A percentile compares a stretch with the other conserved stretches of the same genome.
phyloP scores from a whole-genome alignment of 2,329 filamentous ascomycete species.

The Talaromyces sp. region DNA sequence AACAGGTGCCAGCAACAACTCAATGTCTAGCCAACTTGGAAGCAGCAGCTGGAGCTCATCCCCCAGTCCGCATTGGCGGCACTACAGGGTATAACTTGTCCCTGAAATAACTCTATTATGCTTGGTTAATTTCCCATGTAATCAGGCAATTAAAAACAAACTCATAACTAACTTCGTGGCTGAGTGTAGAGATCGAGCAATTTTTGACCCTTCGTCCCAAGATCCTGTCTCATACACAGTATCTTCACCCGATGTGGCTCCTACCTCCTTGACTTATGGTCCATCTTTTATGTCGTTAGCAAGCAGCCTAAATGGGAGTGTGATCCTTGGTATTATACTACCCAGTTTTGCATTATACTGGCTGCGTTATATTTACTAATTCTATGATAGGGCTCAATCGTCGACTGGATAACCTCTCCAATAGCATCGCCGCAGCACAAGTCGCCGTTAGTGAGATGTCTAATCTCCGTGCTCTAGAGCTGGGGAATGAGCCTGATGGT shows the following conservation, averaged over 20 bases:
- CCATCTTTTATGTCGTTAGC: conserved; percentile 49
- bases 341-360: no score
- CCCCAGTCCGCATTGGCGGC: conserved; percentile 53
- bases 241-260: conserved; percentile 43
- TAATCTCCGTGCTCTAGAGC: conserved; percentile 51
- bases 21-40: conserved; percentile 51
- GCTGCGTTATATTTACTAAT: no score
- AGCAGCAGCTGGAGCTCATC: conserved; percentile 46
- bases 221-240: conserved; percentile 50
- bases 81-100: conserved; percentile 44
- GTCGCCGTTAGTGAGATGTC: conserved; percentile 39
- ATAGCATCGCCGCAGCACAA: conserved; percentile 50
- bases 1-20: conserved; percentile 45
- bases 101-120: background rate
- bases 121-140: no score
- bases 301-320: conserved; percentile 43
- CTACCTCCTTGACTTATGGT: conserved; percentile 47
- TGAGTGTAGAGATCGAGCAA: conserved; percentile 43
- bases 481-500: conserved; percentile 57
- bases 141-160: background rate
- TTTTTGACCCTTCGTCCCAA: conserved; percentile 42
- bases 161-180: background rate
- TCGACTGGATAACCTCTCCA: conserved; percentile 48
- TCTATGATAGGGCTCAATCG: conserved; percentile 39
- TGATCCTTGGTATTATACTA: conserved; percentile 37